A percentile compares a stretch with the other conserved stretches of the same genome.
phyloP scores from a whole-genome alignment of 1,284 basidiomycete genomes.

The Blastosporella zonata region DNA sequence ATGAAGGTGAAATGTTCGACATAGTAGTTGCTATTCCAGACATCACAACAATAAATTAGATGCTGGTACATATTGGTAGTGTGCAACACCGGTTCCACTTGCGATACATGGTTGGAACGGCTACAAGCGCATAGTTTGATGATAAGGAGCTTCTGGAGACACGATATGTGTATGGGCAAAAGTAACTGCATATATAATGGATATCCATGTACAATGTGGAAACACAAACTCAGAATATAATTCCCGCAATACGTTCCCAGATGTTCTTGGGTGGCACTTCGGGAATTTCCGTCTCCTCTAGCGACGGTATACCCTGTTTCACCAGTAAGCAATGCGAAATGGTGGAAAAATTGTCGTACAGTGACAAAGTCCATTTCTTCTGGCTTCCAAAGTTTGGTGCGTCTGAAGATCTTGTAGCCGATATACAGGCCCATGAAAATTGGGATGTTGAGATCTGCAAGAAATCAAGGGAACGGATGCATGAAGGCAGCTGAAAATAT shows the following conservation, averaged over 20 bases:
- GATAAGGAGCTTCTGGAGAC: too few relatives aligned
- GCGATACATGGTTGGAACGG: too few relatives aligned
- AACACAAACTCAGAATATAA: slow-evolving; percentile 29
- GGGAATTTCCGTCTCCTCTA: slow-evolving; percentile 57
- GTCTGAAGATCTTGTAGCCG: slow-evolving; percentile 57
- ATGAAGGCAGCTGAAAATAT: slow-evolving; percentile 16
- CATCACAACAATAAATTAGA: too few relatives aligned
- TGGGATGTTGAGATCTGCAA: slow-evolving; percentile 48
- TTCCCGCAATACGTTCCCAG: slow-evolving; percentile 32
- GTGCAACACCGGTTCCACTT: too few relatives aligned
- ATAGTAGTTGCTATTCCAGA: too few relatives aligned
- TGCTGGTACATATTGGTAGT: too few relatives aligned
- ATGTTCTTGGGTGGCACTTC: slow-evolving; percentile 39
- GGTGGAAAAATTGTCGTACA: slow-evolving; percentile 25
- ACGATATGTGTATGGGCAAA: too few relatives aligned
- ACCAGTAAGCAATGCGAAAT: background rate
- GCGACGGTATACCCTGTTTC: slow-evolving; percentile 49
- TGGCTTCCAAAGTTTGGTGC: slow-evolving; percentile 52
- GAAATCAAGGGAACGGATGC: background rate
- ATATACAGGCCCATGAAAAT: slow-evolving; percentile 56
- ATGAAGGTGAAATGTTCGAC: too few relatives aligned
- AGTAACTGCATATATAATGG: background rate
- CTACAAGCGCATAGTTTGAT: too few relatives aligned
- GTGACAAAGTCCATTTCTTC: slow-evolving; percentile 67
- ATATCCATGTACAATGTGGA: background rate